These are phyloP conservation scores for Baeospora myosura DNA, from an alignment of 1,284 basidiomycete genomes.

Conservation along the genomic window DNA sequence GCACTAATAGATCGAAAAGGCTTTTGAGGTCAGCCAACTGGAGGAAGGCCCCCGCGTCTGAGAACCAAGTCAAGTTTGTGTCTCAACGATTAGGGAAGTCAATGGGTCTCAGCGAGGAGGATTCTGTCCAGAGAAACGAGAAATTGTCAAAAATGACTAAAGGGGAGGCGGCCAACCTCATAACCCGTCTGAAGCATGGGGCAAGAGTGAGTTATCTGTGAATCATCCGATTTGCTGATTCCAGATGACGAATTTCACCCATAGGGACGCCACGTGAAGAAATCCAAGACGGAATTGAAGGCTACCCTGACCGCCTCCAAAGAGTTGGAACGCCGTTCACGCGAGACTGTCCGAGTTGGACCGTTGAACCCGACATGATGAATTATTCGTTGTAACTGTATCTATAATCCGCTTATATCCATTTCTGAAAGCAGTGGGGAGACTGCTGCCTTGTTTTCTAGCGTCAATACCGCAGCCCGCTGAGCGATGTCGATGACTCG, in stretches of 20 bases:
- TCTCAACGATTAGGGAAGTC: conserved; percentile 45
- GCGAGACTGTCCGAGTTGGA: conserved; percentile 56
- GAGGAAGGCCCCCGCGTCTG: conserved; percentile 62
- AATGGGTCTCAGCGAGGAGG: not conserved
- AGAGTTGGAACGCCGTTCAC: conserved; percentile 40
- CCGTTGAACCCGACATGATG: conserved; percentile 29
- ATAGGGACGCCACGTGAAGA: conserved; percentile 54
- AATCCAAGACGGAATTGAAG: conserved; percentile 34
- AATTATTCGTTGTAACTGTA: not conserved
- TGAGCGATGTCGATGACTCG: conserved; percentile 47
- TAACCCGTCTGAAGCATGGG: conserved; percentile 72
- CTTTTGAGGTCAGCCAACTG: conserved; percentile 65
- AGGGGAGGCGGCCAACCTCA: conserved; percentile 73
- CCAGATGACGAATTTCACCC: conserved; percentile 3
- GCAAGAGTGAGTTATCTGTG: conserved; percentile 42
- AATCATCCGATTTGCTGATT: conserved; percentile 5
- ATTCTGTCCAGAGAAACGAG: conserved; percentile 8
- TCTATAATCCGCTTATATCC: not conserved
- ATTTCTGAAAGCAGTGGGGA: conserved; percentile 47
- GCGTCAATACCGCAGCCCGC: conserved; percentile 54
- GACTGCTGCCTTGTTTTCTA: conserved; percentile 57
- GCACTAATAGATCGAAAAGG: conserved; percentile 28
- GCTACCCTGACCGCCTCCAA: conserved; percentile 29
- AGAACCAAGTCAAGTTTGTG: conserved; percentile 60
- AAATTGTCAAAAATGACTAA: conserved; percentile 50